Base-by-base conservation (phyloP, 441 rosid species). In the Adansonia grandidieri region DNA sequence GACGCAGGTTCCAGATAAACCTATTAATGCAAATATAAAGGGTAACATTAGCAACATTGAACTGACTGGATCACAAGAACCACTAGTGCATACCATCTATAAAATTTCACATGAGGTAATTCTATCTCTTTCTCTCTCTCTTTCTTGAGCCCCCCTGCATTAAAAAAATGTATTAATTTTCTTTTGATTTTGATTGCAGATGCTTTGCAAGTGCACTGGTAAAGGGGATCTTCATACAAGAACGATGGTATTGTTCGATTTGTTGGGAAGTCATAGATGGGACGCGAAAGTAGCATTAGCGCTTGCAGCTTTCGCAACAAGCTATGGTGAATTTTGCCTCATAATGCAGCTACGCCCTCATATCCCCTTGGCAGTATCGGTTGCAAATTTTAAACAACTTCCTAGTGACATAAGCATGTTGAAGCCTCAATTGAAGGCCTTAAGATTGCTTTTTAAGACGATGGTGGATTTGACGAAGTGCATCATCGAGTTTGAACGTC, bases 221-320 rank as follows among this genome's bases (percentile, higher is more conserved):
- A 80, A 81, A 61, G 84, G 73, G 28, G 82, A 90, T 77, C 76
- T 86, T 63, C 92, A 87, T 24, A n/a, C 78, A 0, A 83, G 89
- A 74, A 90, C 94, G 53, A 86, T 93, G 89, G 47, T 20, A 73
- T 48, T 89, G 82, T 88, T 95, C 20, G 91, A 91, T 83, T 83
- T 81, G 81, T 89, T 95, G 44, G 86, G 87, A 65, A 85, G 78
- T 50, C 89, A 89, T 74, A 80, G 82, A 81, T 95, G 97, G 98
- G 97, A 88, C 77, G 93, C 91, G 20, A 93, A 95, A 85, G 58
- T 90, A 76, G 92, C 73, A 57, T 67, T 95, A 77, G 81, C 88
- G 51, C 92, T 95, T 60, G 92, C 95, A 78, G 93, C 92, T 79
- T 87, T 93, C 78, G 88, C 91, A 69, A 72, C 84, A 68, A 78